phyloP scores from a whole-genome alignment of 2,329 filamentous ascomycete genomes.

The Trichoderma atroviride region DNA sequence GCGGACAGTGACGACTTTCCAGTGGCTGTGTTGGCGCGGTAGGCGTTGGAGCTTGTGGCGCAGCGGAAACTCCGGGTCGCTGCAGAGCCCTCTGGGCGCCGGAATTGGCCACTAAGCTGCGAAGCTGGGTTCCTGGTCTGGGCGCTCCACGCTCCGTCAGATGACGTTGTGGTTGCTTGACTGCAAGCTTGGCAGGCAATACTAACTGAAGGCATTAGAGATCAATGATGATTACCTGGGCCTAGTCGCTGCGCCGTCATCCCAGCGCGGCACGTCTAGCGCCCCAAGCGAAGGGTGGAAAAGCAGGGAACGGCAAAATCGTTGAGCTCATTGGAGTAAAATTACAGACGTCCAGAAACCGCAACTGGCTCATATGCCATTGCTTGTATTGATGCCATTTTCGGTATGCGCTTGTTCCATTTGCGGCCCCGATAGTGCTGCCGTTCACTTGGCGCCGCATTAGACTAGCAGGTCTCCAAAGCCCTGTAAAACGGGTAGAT shows the following conservation, averaged over 20 bases:
- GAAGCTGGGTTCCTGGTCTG: neutral
- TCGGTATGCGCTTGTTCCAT: neutral
- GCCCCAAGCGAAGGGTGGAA: neutral
- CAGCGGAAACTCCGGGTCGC: slow-evolving; percentile 11
- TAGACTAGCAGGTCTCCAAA: neutral
- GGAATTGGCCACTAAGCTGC: neutral
- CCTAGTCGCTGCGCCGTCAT: neutral
- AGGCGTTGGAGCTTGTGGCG: slow-evolving; percentile 13
- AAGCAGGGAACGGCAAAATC: neutral
- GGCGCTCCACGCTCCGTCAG: neutral
- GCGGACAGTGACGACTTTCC: slow-evolving; percentile 38
- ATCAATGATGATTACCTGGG: neutral
- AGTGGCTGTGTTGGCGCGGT: slow-evolving; percentile 32
- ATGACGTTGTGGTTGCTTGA: neutral
- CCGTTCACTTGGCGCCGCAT: neutral
- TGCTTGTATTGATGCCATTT: neutral
- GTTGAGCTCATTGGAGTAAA: neutral
- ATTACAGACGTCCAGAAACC: neutral
- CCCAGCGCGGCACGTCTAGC: neutral
- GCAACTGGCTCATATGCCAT: neutral
- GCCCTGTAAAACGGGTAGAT: neutral
- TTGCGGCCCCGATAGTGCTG: no score
- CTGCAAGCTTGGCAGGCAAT: neutral
- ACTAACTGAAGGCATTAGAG: neutral
- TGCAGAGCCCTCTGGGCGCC: slow-evolving; percentile 6